Percentiles rank a stretch among this genome's conserved stretches.
These are phyloP conservation scores for Coemansia sp. DNA, from an alignment of 192 early-diverging fungal species.

Conservation along the genomic window DNA sequence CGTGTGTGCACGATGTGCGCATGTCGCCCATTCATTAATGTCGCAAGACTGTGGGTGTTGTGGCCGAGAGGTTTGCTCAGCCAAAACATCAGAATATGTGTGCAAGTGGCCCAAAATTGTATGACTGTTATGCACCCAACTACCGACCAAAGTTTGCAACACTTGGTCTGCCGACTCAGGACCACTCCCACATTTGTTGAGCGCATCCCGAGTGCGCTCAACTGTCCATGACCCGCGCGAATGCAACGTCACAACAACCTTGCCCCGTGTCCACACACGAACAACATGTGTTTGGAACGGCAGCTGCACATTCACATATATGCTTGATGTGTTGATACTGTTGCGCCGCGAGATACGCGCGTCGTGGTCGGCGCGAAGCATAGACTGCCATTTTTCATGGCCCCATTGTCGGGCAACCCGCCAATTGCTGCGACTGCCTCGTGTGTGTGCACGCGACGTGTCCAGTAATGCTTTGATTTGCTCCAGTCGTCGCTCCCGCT, in stretches of 20 bases:
- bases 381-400: not conserved
- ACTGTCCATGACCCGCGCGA: not conserved
- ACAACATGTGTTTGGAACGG: not conserved
- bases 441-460: not conserved
- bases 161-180: not conserved
- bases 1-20: not conserved
- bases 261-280: not conserved
- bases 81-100: not conserved
- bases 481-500: not conserved
- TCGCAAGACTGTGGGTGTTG: not conserved
- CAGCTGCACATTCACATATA: no score
- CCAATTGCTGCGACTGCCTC: not conserved
- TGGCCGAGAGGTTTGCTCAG: not conserved
- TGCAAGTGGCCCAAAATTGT: not conserved
- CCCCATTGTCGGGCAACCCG: slow-evolving; percentile 1
- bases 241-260: not conserved
- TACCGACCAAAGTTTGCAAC: not conserved
- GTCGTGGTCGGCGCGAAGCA: not conserved
- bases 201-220: not conserved
- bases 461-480: not conserved
- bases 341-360: not conserved
- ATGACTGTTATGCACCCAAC: not conserved
- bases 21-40: not conserved
- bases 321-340: not conserved
- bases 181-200: no score